phyloP scores from a whole-genome alignment of 768 basidiomycete genomes.

The Russula lepida region DNA sequence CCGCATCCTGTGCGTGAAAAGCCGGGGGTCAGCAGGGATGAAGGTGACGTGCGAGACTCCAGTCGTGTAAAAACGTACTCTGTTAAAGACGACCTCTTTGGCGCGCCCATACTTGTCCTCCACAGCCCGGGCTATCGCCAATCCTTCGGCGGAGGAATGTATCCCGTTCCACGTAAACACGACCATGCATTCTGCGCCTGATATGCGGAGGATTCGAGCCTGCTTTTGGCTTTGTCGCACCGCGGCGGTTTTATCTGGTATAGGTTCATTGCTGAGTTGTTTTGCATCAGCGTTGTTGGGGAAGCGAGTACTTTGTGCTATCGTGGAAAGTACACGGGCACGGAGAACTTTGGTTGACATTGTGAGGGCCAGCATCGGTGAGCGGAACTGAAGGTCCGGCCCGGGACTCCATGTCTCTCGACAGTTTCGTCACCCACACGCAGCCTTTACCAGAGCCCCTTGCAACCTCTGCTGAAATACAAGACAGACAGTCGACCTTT shows the following conservation, averaged over 20 bases:
- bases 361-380: slow-evolving; percentile 4
- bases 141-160: slow-evolving; percentile 10
- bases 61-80: slow-evolving; percentile 5
- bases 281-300: not conserved
- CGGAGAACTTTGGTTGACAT: slow-evolving; percentile 2
- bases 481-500: slow-evolving; percentile 68
- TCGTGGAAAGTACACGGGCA: not conserved
- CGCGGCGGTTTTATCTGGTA: not conserved
- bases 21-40: not conserved
- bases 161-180: slow-evolving; percentile 3
- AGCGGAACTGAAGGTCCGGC: not conserved
- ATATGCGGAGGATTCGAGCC: not conserved
- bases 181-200: slow-evolving; percentile 2
- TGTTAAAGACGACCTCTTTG: slow-evolving; percentile 8
- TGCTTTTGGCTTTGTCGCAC: not conserved
- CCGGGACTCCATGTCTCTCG: slow-evolving; percentile 31
- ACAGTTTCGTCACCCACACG: slow-evolving; percentile 44
- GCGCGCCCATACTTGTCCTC: slow-evolving; percentile 15
- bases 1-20: not conserved
- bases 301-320: not conserved
- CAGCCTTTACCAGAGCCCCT: slow-evolving; percentile 39
- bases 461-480: slow-evolving; percentile 61
- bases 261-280: not conserved
- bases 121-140: slow-evolving; percentile 12
- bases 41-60: not conserved